Evolutionary conservation across 2,329 filamentous ascomycete genomes (phyloP), one percentile per base, ranked within the genome.

Genomic region (Aspergillus awamori): DNA sequence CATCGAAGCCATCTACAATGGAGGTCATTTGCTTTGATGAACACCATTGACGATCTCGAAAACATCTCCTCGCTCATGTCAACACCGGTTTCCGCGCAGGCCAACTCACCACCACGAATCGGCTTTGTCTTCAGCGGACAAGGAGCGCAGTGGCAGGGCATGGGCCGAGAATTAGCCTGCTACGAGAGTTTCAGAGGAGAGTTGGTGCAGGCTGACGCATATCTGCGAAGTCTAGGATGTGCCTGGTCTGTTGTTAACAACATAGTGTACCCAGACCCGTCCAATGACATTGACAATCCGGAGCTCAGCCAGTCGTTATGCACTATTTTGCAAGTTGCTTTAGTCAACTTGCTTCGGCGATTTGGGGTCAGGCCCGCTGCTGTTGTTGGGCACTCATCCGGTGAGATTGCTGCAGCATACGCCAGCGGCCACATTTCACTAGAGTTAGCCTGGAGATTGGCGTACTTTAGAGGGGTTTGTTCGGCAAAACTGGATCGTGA

Each of bases 301-400:
- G 10, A 33, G 39, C 17, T 26, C 8, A 33, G 30, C 15, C 59
- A 62, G 22, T 56, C 60, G 4, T 10, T 56, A 8, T 56, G 36
- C n/a, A 59, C 52, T 15, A 52, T 52, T 11, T n/a, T 62, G 10
- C 60, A 62, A 36, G 41, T 61, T 2, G 59, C 53, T 2, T 30
- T 61, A 13, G 41, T 61, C 2, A 47, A 61, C 22, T 28, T 61
- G 1, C 28, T 61, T 13, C 17, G 30, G 2, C 10, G 33, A 8
- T 53, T 49, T 38, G 45, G 47, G 5, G 15, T 61, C 17, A 22
- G 11, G 4, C 59, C 59, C 7, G 11, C 10, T 7, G 54, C 36
- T 17, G 45, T 26, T n/a, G 7, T 53, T 5, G 59, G 59, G 0
- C 59, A 61, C 33, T 61, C 59, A 4, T 57, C 54, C 8, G 59